Base-by-base conservation (phyloP, 2,329 filamentous ascomycete genomes). In the Tolypocladium inflatum region DNA sequence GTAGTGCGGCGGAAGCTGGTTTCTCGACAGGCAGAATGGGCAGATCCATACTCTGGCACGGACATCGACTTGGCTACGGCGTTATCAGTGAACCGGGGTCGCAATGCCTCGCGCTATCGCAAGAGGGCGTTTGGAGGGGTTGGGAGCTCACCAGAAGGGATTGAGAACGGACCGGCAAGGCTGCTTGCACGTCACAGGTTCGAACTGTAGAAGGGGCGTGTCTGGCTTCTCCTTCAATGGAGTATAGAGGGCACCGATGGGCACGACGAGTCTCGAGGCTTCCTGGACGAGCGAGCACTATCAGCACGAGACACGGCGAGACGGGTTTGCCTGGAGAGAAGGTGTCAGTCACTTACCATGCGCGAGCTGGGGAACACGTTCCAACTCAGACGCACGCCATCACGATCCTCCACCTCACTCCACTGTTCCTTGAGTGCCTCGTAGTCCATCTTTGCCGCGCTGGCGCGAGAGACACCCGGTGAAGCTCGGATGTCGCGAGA, bases 331-430 rank as follows among this genome's bases (percentile, higher is more conserved):
- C 33, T 37, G 10, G 45, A 30, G 9, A n/a, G 17, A 3, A 38
- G 19, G 23, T 9, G 33, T 39, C 26, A 50, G n/a, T 38, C 11
- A 76, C 82, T 67, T 67, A 91, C 92, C 91, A 99, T 97, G 73
- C 94, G 91, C 70, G 93, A 93, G 79, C 92, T 97, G 55, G 94
- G 94, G 70, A 99, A 96, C 61, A 95, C 95, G 73, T 99, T 99
- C 94, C 94, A 99, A 76, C 93, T 97, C 64, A 99, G 82, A 63
- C 94, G 87, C 69, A 97, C 85, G 61, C 94, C 94, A 85, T 99
- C 94, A 66, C 90, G 87, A 70, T 99, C 94, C 79, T 99, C 94
- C 59, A 96, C 87, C 73, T 97, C 91, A 69, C 88, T 91, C 92
- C 92, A 97, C 78, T 93, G 89, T 76, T 97, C 92, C 78, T 97